These are phyloP conservation scores for Ajuga reptans DNA, from an alignment of 305 asterid genomes.

Conservation along the genomic window DNA sequence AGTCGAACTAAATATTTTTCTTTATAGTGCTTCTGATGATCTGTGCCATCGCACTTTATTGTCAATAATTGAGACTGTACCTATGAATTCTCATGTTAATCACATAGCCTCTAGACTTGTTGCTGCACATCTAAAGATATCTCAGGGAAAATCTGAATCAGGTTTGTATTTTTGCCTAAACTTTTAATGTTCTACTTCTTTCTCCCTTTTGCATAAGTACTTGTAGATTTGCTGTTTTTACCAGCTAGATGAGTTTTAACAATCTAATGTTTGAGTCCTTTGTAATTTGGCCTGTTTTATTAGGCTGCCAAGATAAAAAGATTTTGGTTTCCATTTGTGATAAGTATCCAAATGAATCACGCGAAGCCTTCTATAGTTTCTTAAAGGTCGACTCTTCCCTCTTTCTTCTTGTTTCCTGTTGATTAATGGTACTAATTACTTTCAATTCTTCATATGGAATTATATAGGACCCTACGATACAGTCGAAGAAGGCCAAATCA, in stretches of 20 bases:
- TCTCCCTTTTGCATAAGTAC: constrained; percentile 2
- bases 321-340: constrained; percentile 51
- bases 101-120: constrained; percentile 50
- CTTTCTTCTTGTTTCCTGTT: constrained; percentile 7
- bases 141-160: constrained; percentile 42
- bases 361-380: constrained; percentile 45
- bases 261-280: background rate
- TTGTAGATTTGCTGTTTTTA: background rate
- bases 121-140: constrained; percentile 31
- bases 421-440: constrained; percentile 5
- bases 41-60: constrained; percentile 37
- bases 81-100: constrained; percentile 46
- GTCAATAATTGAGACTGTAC: constrained; percentile 49
- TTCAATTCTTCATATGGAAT: constrained; percentile 9
- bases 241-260: constrained; percentile 8
- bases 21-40: constrained; percentile 62
- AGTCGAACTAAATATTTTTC: constrained; percentile 22
- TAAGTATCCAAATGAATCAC: constrained; percentile 67
- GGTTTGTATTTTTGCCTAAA: constrained; percentile 34
- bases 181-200: constrained; percentile 6
- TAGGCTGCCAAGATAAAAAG: constrained; percentile 51
- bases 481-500: constrained; percentile 44
- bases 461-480: constrained; percentile 40
- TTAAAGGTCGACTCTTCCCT: constrained; percentile 44
- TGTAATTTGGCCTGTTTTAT: constrained; percentile 15